Evolutionary conservation across 1,139 yeast genomes (phyloP).

Genomic region (Candida sp.): DNA sequence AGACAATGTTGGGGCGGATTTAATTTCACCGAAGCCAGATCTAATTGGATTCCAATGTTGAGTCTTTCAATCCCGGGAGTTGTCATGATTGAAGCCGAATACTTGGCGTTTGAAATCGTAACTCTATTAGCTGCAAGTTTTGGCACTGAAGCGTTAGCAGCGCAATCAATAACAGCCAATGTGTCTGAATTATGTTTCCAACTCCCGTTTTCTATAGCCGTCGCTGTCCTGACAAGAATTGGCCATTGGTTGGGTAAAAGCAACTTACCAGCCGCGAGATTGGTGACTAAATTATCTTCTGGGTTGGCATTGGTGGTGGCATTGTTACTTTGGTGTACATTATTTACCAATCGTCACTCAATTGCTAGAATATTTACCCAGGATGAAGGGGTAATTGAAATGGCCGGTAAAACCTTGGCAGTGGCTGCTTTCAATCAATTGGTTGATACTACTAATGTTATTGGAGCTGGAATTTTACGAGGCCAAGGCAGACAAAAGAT

Average conservation of each 20-base stretch:
- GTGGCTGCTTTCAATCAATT: conserved; percentile 40
- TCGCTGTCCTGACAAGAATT: conserved; percentile 39
- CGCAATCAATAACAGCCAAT: conserved; percentile 44
- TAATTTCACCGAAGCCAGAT: conserved; percentile 34
- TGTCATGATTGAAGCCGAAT: conserved; percentile 82
- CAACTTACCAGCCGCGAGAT: conserved; percentile 26
- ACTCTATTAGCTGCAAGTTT: conserved; percentile 60
- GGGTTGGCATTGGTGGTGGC: conserved; percentile 22
- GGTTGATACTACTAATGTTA: conserved; percentile 36
- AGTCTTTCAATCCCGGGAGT: conserved; percentile 76
- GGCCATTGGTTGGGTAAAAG: conserved; percentile 40
- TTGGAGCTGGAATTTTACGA: conserved; percentile 42
- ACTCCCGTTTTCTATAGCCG: conserved; percentile 44
- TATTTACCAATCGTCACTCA: conserved; percentile 23
- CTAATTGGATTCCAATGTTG: conserved; percentile 63
- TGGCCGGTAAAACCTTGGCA: conserved; percentile 21
- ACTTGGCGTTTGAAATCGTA: conserved; percentile 78
- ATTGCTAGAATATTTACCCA: conserved; percentile 28
- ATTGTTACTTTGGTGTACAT: conserved; percentile 23
- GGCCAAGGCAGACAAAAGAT: conserved; percentile 45
- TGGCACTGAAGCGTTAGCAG: conserved; percentile 45
- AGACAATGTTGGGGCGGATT: conserved; percentile 73
- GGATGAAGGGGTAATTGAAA: conserved; percentile 25
- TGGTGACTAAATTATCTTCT: conserved; percentile 22
- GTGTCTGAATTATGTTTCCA: conserved; percentile 40